phyloP scores from a whole-genome alignment of 1,284 basidiomycete genomes.

The Thelephora terrestris region DNA sequence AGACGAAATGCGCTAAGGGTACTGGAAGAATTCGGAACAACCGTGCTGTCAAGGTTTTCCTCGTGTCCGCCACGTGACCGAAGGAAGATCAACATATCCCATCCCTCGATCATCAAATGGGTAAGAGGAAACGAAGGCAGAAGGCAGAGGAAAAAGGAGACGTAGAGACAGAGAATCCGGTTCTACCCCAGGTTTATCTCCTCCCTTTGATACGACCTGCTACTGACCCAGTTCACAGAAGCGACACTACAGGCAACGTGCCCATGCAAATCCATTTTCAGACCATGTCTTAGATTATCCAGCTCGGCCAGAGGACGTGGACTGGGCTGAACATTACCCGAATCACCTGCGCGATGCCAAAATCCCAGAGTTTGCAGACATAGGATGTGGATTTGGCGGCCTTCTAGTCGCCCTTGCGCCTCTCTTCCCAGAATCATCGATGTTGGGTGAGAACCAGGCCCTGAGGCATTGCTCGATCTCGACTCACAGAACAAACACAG shows the following conservation, averaged over 20 bases:
- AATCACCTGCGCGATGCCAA: constrained; percentile 47
- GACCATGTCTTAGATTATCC: constrained; percentile 94
- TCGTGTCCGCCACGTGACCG: not conserved
- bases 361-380: constrained; percentile 89
- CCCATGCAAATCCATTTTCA: constrained; percentile 97
- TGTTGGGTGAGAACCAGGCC: constrained; percentile 66
- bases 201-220: constrained; percentile 1
- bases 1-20: constrained; percentile 5
- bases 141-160: not conserved
- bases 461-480: not conserved
- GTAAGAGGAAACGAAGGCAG: constrained; percentile 8
- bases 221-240: constrained; percentile 45
- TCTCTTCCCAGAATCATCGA: constrained; percentile 84
- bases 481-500: constrained; percentile 28
- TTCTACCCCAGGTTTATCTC: constrained; percentile 23
- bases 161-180: not conserved
- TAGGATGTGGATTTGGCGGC: constrained; percentile 98
- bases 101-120: not conserved
- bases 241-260: constrained; percentile 93
- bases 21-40: constrained; percentile 1
- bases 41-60: not conserved
- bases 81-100: too few relatives aligned
- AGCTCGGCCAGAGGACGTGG: constrained; percentile 64
- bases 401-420: constrained; percentile 87
- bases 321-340: constrained; percentile 86